Base-by-base conservation (phyloP, 352 stramenopile genomes). In the Saprolegnia diclina region DNA sequence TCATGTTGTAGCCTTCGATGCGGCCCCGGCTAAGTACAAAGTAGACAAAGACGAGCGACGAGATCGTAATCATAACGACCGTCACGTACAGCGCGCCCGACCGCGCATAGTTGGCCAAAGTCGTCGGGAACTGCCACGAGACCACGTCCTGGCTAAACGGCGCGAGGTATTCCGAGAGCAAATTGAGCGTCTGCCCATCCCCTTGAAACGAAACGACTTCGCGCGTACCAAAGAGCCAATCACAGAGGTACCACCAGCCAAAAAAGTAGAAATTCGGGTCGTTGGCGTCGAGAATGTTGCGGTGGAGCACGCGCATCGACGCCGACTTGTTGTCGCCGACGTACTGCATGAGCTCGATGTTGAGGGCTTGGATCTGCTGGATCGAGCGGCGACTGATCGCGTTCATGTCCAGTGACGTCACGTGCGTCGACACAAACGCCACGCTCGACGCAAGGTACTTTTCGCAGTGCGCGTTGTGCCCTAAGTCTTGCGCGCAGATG, bases 151-250 rank as follows among this genome's bases (percentile, higher is more conserved):
- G 3, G 52, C 52, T 59, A 9, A 21, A 59, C 11, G 52, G 52
- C 3, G 52, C 9, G 3, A 65, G 57, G 18, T 29, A 65, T 52
- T 48, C 32, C 16, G 57, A 54, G 40, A 65, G 45, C 14, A 65
- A 21, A 21, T 65, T 65, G 21, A 65, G 9, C 7, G 32, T 21
- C 2, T 16, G 10, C 1, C 1, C 29, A 21, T 65, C 57, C 1
- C 57, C 57, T 55, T 65, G 57, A 21, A 65, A 65, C 3, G 57
- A 65, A 0, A 65, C n/a, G 18, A 65, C 57, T 21, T 65, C 57
- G 16, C 57, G 57, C 14, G 57, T 40, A 26, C 35, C 57, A 56
- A 65, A 53, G 6, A 53, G 4, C 57, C 57, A 65, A n/a, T 65
- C 57, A 16, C 29, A 54, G 9, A 45, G 18, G 16, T 52, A 53